phyloP scores from a whole-genome alignment of 2,329 filamentous ascomycete genomes.

The Aspergillus floridensis region DNA sequence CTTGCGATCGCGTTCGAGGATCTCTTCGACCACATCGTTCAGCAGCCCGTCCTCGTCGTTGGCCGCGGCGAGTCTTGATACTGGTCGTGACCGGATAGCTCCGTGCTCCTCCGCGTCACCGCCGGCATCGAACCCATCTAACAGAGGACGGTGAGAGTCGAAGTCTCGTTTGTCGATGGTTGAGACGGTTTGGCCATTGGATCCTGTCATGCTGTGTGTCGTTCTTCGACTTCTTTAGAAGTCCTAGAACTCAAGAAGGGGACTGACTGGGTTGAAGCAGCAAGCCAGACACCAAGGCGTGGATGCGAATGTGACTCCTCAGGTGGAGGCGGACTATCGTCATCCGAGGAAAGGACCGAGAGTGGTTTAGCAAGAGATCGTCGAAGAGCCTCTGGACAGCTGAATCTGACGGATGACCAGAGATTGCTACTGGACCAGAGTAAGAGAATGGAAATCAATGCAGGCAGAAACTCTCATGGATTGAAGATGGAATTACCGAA shows the following conservation, averaged over 20 bases:
- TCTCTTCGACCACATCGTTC: constrained; percentile 60
- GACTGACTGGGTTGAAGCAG: not conserved
- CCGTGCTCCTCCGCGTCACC: constrained; percentile 15
- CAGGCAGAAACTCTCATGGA: not conserved
- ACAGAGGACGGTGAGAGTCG: constrained; percentile 41
- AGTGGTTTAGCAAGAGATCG: not conserved
- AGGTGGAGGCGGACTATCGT: not conserved
- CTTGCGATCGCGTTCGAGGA: constrained; percentile 56
- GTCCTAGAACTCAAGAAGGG: not conserved
- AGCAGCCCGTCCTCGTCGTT: constrained; percentile 49
- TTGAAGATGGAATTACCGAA: not conserved
- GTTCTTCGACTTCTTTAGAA: no score
- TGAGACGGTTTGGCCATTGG: constrained; percentile 18
- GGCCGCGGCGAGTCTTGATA: constrained; percentile 20
- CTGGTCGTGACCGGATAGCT: constrained; percentile 28
- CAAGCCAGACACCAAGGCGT: not conserved
- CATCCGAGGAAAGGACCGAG: not conserved
- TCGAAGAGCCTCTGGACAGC: not conserved
- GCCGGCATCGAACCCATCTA: constrained; percentile 18
- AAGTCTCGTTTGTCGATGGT: constrained; percentile 49
- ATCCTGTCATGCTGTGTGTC: constrained; percentile 23
- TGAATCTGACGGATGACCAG: not conserved
- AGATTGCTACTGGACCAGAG: no score
- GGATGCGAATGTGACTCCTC: not conserved
- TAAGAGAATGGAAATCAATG: not conserved